Conservation (phyloP, 2,329 filamentous ascomycete species). For the Boeremia exigua region DNA sequence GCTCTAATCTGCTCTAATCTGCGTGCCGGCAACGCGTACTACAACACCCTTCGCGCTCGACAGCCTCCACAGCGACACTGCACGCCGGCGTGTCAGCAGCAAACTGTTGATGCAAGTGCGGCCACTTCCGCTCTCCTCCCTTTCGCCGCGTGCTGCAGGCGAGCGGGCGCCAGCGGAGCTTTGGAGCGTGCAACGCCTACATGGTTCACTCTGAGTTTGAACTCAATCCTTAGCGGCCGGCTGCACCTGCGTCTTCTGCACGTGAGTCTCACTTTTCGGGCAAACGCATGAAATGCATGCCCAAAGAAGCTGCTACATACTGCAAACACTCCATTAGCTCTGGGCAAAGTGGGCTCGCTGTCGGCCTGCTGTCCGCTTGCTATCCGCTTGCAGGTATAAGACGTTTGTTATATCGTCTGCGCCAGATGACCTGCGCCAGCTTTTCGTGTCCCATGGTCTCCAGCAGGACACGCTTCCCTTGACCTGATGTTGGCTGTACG, state of each 20-base stretch:
- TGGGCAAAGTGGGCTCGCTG: constrained; percentile 5
- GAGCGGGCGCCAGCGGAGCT: constrained; percentile 9
- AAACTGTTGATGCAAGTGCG: constrained; percentile 23
- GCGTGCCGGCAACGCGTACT: background rate
- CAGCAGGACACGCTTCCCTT: background rate
- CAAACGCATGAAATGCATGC: constrained; percentile 28
- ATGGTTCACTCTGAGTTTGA: constrained; percentile 27
- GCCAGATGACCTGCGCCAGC: constrained; percentile 10
- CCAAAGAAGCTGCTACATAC: constrained; percentile 23
- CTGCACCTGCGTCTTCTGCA: constrained; percentile 23
- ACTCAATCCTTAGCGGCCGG: constrained; percentile 25
- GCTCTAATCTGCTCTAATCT: constrained; percentile 9
- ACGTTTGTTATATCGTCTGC: constrained; percentile 11
- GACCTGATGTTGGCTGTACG: constrained; percentile 25
- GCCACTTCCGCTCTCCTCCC: constrained; percentile 21
- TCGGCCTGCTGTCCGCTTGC: background rate
- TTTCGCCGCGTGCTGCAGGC: constrained; percentile 6
- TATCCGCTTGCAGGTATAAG: constrained; percentile 6
- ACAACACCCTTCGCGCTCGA: background rate
- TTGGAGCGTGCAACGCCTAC: constrained; percentile 5
- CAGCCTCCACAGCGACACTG: background rate
- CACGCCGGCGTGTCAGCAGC: constrained; percentile 27
- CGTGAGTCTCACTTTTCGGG: constrained; percentile 4
- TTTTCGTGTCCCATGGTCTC: constrained; percentile 17
- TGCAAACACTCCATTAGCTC: background rate